phyloP scores from a whole-genome alignment of 2,329 filamentous ascomycete species.

The Neopestalotiopsis clavispora region DNA sequence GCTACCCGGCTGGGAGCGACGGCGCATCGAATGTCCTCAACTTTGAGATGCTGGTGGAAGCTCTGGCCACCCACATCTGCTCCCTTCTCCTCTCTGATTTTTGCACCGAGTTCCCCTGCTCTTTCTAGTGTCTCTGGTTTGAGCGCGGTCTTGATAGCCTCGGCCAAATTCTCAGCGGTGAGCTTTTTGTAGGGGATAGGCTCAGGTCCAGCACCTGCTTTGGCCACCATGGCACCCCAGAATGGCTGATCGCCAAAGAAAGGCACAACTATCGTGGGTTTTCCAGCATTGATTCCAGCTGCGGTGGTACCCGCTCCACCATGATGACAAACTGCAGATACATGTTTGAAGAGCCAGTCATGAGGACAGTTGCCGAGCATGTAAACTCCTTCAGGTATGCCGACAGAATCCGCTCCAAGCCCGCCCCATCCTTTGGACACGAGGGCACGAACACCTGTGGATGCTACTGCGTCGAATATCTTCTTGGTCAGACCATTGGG shows the following conservation, averaged over 20 bases:
- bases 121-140: slow-evolving; percentile 63
- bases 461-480: slow-evolving; percentile 51
- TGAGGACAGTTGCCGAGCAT: slow-evolving; percentile 87
- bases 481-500: slow-evolving; percentile 47
- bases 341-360: slow-evolving; percentile 85
- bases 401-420: slow-evolving; percentile 72
- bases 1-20: slow-evolving; percentile 71
- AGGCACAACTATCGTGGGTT: slow-evolving; percentile 81
- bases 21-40: slow-evolving; percentile 71
- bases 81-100: slow-evolving; percentile 70
- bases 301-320: slow-evolving; percentile 89
- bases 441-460: slow-evolving; percentile 68
- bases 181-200: slow-evolving; percentile 73
- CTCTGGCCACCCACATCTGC: slow-evolving; percentile 66
- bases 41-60: slow-evolving; percentile 73
- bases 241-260: slow-evolving; percentile 89
- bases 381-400: slow-evolving; percentile 76
- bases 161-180: slow-evolving; percentile 68
- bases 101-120: slow-evolving; percentile 62
- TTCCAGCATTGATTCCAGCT: slow-evolving; percentile 80
- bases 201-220: slow-evolving; percentile 72
- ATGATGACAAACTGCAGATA: slow-evolving; percentile 84
- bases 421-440: slow-evolving; percentile 91
- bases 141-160: slow-evolving; percentile 65
- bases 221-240: slow-evolving; percentile 78